These are phyloP conservation scores for Penicillium sp. DNA, from an alignment of 2,329 filamentous ascomycete species.

Conservation along the genomic window DNA sequence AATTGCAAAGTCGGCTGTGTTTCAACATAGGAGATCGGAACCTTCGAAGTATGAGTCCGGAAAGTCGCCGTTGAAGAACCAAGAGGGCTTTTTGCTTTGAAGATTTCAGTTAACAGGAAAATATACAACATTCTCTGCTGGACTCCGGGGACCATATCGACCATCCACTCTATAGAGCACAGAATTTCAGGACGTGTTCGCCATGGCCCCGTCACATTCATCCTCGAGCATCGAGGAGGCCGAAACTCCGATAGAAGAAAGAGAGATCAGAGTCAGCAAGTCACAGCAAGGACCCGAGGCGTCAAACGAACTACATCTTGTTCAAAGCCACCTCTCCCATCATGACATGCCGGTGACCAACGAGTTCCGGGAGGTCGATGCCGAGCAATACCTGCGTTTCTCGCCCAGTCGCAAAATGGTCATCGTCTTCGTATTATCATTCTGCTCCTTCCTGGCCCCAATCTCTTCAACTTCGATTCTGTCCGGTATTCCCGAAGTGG, in stretches of 20 bases:
- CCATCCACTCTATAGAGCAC: no score
- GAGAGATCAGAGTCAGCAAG: slow-evolving; percentile 13
- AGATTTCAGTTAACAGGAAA: no score
- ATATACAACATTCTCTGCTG: not conserved
- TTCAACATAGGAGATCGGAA: no score
- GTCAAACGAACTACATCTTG: slow-evolving; percentile 29
- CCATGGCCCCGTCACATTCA: slow-evolving; percentile 15
- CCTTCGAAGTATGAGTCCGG: no score
- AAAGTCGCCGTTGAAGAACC: no score
- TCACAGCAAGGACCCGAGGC: slow-evolving; percentile 13
- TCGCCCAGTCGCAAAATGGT: slow-evolving; percentile 60
- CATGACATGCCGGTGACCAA: slow-evolving; percentile 29
- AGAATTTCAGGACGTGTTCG: not conserved
- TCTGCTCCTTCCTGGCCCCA: slow-evolving; percentile 73
- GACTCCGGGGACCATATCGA: not conserved
- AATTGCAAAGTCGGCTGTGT: no score
- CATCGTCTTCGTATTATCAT: slow-evolving; percentile 68
- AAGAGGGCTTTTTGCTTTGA: no score
- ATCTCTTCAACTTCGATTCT: slow-evolving; percentile 71
- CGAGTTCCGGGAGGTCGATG: slow-evolving; percentile 44
- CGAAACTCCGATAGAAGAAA: slow-evolving; percentile 10
- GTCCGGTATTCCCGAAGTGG: slow-evolving; percentile 71
- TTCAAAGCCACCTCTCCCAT: slow-evolving; percentile 35
- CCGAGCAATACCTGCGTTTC: slow-evolving; percentile 63
- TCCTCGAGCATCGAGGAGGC: slow-evolving; percentile 16